Base-by-base conservation (phyloP, 495 filamentous ascomycete species). In the Aspergillus diversus region DNA sequence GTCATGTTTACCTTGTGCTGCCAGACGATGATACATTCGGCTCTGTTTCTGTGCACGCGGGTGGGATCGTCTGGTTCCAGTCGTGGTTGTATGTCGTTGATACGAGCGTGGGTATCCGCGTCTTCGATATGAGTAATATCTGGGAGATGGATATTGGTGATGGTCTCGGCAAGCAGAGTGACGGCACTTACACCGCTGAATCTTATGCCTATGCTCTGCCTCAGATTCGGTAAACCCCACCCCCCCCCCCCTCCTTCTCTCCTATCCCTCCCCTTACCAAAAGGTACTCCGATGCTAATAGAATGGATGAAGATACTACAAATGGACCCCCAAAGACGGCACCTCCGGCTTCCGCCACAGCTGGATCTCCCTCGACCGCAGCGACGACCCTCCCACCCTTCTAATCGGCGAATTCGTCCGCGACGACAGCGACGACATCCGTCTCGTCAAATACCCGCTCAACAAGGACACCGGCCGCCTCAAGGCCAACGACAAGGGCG, bases 21-120 rank as follows among this genome's bases (percentile, higher is more conserved):
- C 74, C 74, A 4, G 63, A 69, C 21, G 66, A 71, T 34, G 64
- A 70, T 49, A 27, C 21, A 27, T 77, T 77, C 53, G 60, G 61
- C 33, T 27, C 71, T 12, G 69, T 77, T 33, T 34, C 27, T 9
- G 58, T 75, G 8, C 74, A 77, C 58, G 73, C 73, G 0, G 74
- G 74, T 1, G 74, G 74, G 0, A 70, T 77, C n/a, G 63, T 64
- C 60, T 77, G 74, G 73, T 77, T 74, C 60, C 71, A 71, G 7
- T 63, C 69, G 32, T 33, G 62, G 34, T 31, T 77, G n/a, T 77
- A 71, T 55, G 71, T 77, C 7, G 74, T 75, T 9, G 73, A 75
- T 57, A 77, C 74, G 1, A 58, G 61, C 0, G 62, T 64, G 12
- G 74, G 74, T 5, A 57, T 75, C 47, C 60, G 73, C 9, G 71